Evolutionary conservation across 768 basidiomycete genomes (phyloP), one percentile per base, ranked within the genome.

Genomic region (Gymnopilus dilepis): DNA sequence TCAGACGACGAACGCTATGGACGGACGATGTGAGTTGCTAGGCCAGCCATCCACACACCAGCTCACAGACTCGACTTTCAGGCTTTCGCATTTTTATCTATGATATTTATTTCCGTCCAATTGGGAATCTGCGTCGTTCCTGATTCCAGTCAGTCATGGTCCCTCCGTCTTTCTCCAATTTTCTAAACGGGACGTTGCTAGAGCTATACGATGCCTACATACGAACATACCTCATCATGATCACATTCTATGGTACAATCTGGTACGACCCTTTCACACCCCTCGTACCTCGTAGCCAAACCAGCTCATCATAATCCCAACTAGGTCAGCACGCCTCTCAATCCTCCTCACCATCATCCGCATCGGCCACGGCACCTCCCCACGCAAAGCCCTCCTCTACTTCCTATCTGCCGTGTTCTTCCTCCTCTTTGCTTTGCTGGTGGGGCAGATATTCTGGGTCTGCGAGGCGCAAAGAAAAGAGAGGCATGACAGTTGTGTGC

Each of bases 261-360:
- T 81, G 79, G 80, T 79, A 42, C 15, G 70, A n/a, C n/a, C n/a
- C n/a, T n/a, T n/a, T n/a, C n/a, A 51, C 51, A 28, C 24, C 28
- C 17, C 38, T 3, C 11, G 40, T 42, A n/a, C 45, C 22, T 43
- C 19, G 9, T 21, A 17, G n/a, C 24, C 24, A 13, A 13, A 9
- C 4, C 7, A 19, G 26, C 22, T 34, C 11, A 21, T 26, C 37
- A 15, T 30, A 4, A 5, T 6, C 40, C 9, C 40, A 9, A 21
- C 11, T 53, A 82, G 82, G 80, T 76, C 72, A 37, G 73, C 84
- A 2, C 78, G 84, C 19, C 71, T 84, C n/a, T 79, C 83, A 24
- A 84, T 85, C 43, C 70, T 86, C 6, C 83, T 82, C 71, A 84
- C 84, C 6, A 77, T 86, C 61, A 80, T 85, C 55, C 82, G 85